Conservation (phyloP, 768 basidiomycete species). For the Rossbeevera mucosa region DNA sequence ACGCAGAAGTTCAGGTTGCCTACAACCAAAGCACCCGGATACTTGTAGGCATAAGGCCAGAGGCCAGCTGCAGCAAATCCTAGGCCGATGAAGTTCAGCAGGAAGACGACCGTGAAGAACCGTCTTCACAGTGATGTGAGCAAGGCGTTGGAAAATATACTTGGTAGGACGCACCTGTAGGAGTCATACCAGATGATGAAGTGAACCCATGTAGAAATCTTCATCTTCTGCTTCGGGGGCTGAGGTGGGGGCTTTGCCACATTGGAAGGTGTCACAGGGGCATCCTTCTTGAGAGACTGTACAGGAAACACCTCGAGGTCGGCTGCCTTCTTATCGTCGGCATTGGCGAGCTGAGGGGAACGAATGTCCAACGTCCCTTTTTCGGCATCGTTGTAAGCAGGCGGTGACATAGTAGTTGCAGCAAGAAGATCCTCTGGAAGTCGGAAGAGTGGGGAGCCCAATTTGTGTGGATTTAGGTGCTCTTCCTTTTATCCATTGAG, state of each 20-base stretch:
- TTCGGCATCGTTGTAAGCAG: conserved; percentile 51
- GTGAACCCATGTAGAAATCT: conserved; percentile 54
- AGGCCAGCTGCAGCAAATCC: conserved; percentile 55
- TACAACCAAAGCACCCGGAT: conserved; percentile 66
- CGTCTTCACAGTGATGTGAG: conserved; percentile 43
- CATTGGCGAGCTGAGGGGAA: conserved; percentile 28
- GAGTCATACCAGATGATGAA: conserved; percentile 76
- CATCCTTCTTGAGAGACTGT: conserved; percentile 40
- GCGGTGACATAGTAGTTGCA: conserved; percentile 38
- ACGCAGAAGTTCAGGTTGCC: conserved; percentile 72
- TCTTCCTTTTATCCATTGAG: conserved; percentile 22
- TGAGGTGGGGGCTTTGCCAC: conserved; percentile 32
- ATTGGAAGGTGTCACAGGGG: conserved; percentile 32
- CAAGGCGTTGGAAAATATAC: neutral
- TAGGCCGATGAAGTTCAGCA: conserved; percentile 57
- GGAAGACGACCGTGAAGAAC: conserved; percentile 62
- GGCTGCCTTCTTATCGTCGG: conserved; percentile 36
- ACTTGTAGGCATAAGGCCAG: conserved; percentile 64
- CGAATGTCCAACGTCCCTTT: conserved; percentile 50
- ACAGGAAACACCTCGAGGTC: conserved; percentile 30
- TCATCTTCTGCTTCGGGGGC: conserved; percentile 45
- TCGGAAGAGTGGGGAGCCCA: conserved; percentile 3
- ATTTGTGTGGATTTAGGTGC: neutral
- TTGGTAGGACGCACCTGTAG: conserved; percentile 48
- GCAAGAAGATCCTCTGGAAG: conserved; percentile 10